Evolutionary conservation across 371 early-diverging fungal genomes (phyloP).

Genomic region (Zancudomyces culisetae): DNA sequence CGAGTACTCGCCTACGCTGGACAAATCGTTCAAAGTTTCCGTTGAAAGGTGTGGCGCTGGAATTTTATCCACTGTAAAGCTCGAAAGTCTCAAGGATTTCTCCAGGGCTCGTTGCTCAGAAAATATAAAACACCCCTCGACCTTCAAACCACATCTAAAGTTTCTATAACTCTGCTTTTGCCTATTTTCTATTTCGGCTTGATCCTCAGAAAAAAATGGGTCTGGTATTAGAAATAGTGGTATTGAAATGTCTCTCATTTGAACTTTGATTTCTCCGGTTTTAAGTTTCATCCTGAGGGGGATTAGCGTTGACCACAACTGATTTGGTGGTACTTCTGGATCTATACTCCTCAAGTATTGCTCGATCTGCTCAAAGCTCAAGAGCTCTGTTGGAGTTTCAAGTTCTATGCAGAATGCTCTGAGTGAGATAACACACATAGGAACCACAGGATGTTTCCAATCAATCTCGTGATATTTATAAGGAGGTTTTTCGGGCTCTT

Average conservation of each 20-base stretch:
- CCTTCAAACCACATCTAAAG: slow-evolving; percentile 16
- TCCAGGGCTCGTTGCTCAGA: slow-evolving; percentile 21
- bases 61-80: slow-evolving; percentile 14
- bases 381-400: slow-evolving; percentile 16
- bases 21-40: slow-evolving; percentile 7
- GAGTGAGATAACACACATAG: slow-evolving; percentile 15
- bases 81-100: slow-evolving; percentile 19
- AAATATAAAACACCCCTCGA: slow-evolving; percentile 21
- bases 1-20: slow-evolving; percentile 7
- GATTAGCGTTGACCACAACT: slow-evolving; percentile 20
- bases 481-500: slow-evolving; percentile 13
- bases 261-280: slow-evolving; percentile 19
- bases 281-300: slow-evolving; percentile 20
- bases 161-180: slow-evolving; percentile 10
- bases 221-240: slow-evolving; percentile 25
- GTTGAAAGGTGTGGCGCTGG: slow-evolving; percentile 4
- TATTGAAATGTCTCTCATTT: slow-evolving; percentile 24
- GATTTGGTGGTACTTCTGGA: slow-evolving; percentile 15
- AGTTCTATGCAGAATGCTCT: slow-evolving; percentile 14
- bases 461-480: slow-evolving; percentile 15
- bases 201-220: slow-evolving; percentile 6
- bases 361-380: slow-evolving; percentile 20
- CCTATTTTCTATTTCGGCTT: not conserved
- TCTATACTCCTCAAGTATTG: slow-evolving; percentile 23
- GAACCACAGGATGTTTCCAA: slow-evolving; percentile 21